Base-by-base conservation (phyloP, 495 filamentous ascomycete species). In the Penicillium macrosclerotiorum region DNA sequence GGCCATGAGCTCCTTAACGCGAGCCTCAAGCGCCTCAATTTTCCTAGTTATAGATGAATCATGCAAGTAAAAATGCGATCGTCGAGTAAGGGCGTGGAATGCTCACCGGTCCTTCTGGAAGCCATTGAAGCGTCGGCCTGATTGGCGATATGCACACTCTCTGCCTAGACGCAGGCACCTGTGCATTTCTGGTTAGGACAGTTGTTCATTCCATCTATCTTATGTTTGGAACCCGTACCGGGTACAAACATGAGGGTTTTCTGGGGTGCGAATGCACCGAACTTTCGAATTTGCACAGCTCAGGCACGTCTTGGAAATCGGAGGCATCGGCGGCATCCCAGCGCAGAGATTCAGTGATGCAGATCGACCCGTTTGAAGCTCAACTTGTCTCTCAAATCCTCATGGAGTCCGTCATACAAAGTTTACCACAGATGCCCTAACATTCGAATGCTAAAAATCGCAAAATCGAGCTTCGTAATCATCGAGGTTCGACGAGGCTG, bases 251-350 rank as follows among this genome's bases (percentile, higher is more conserved):
- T 44, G 35, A 3, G 49, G 27, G 7, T 43, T 35, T 9, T 49
- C 52, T 9, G 36, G 12, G 37, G 40, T 45, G 17, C 54, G 57
- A 14, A 56, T 34, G 44, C 58, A 64, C 9, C 54, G 52, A 18
- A 64, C 55, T 30, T 62, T 62, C 4, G 61, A 61, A 20, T 43
- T 49, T 34, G 57, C 61, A 25, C 58, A 62, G 23, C 47, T 55
- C 29, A 59, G 49, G 24, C 58, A 64, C 1, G 58, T 57, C 29
- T 30, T 54, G 27, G 56, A 53, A 2, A 54, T 19, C 16, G 35
- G 37, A 24, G 42, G 42, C 29, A 39, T 45, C n/a, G n/a, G n/a
- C n/a, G 29, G 42, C 26, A 22, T 5, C 14, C 11, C 24, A 4
- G 11, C 4, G 34, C 13, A 5, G 3, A 13, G 12, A 12, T 13